Conservation (phyloP, 2,329 filamentous ascomycete species). For the Aspergillus fumigatiaffinis region DNA sequence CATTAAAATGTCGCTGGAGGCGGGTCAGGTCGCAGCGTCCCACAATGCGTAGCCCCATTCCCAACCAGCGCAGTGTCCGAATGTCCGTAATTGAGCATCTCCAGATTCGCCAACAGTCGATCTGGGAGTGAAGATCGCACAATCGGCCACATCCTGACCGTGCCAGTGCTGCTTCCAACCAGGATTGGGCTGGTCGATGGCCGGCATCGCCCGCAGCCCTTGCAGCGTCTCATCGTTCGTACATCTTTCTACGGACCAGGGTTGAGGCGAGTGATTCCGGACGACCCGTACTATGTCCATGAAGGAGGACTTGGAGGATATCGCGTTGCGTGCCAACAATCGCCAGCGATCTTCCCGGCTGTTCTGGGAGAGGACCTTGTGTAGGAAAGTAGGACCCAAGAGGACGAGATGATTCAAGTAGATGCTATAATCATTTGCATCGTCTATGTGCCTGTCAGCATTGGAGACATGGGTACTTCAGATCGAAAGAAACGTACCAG, state of each 20-base stretch:
- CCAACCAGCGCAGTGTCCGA: constrained; percentile 9
- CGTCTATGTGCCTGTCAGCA: neutral
- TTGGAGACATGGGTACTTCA: neutral
- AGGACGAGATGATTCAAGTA: constrained; percentile 16
- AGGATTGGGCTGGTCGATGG: constrained; percentile 6
- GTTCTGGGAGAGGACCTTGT: constrained; percentile 7
- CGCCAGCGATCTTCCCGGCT: constrained; percentile 5
- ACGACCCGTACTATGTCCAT: constrained; percentile 9
- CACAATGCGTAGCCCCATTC: constrained; percentile 50
- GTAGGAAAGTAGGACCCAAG: constrained; percentile 12
- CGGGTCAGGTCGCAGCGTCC: neutral
- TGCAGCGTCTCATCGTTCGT: constrained; percentile 2
- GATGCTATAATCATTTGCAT: constrained; percentile 8
- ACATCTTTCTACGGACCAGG: constrained; percentile 6
- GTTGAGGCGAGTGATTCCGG: constrained; percentile 1
- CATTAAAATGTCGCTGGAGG: neutral
- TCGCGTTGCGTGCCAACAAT: constrained; percentile 10
- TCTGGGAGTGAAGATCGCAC: neutral
- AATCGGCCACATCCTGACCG: neutral
- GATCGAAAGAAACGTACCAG: constrained; percentile 4
- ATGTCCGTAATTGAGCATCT: constrained; percentile 1
- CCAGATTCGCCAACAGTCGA: neutral
- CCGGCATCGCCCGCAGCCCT: neutral
- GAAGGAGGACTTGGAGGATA: constrained; percentile 14
- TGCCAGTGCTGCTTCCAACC: constrained; percentile 14